Percentiles rank a stretch among this genome's conserved stretches.
Conservation (phyloP, 2,329 filamentous ascomycete species). For the Alternaria dauci region DNA sequence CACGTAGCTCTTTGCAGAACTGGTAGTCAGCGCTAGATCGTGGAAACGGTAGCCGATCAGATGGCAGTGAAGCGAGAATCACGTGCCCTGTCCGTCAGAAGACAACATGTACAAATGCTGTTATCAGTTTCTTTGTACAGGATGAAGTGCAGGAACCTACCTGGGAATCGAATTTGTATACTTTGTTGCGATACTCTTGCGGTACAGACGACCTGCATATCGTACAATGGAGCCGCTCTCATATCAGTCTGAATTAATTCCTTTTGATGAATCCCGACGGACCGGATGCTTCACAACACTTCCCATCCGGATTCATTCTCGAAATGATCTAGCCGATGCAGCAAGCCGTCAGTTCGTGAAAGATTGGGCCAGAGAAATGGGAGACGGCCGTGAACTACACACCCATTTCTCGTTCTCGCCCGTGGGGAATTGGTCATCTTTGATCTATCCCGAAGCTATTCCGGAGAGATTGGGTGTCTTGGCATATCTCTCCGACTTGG, state of each 20-base stretch:
- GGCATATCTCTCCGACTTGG: background rate
- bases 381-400: background rate
- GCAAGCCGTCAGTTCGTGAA: background rate
- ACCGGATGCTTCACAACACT: constrained; percentile 2
- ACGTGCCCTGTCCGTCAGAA: background rate
- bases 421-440: constrained; percentile 1
- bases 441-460: constrained; percentile 4
- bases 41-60: background rate
- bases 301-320: constrained; percentile 3
- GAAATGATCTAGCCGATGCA: constrained; percentile 2
- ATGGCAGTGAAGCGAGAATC: background rate
- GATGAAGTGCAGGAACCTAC: background rate
- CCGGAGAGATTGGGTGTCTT: constrained; percentile 2
- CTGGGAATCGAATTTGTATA: background rate
- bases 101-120: background rate
- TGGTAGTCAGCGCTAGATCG: background rate
- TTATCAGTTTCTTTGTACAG: background rate
- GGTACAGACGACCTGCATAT: background rate
- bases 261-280: background rate
- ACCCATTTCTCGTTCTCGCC: background rate
- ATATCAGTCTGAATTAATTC: background rate
- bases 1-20: background rate
- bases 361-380: background rate
- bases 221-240: background rate
- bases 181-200: background rate